Evolutionary conservation across 164 flowering plant genomes (phyloP), one percentile per base, ranked within the genome.

Genomic region (Tinospora cordifolia): DNA sequence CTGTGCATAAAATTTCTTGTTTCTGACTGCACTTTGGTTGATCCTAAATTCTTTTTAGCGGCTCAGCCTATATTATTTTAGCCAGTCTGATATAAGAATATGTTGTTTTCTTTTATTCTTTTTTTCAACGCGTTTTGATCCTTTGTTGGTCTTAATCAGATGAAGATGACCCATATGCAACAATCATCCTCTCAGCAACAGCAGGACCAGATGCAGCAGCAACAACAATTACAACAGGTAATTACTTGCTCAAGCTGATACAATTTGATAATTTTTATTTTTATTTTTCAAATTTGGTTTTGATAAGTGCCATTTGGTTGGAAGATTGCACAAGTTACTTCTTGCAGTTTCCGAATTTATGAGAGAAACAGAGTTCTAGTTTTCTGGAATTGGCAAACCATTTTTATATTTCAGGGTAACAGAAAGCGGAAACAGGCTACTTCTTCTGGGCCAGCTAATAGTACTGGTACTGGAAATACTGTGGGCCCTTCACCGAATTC

Each of bases 391-490:
- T 49, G 24, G 71, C 68, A 76, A 34, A 75, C 67, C 25, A 22
- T 73, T 65, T 54, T 30, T 54, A 51, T 66, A 67, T 72, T 49
- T 71, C 79, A 90, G 93, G 85, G 81, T 73, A 88, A 81, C 81
- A 81, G 89, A 75, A 91, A 90, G 80, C 85, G 93, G 75, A 90
- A 84, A 76, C 91, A 85, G 19, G 85, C 84, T 60, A 79, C 89
- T 71, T 87, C 95, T 69, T 90, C 97, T 74, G 93, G 97, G 68
- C 76, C 93, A 76, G 93, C 94, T 69, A 88, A 86, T 68, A 91
- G 94, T 76, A 86, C 90, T 39, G 93, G 95, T 40, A 90, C 92
- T 2, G 93, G 90, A 77, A 91, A 85, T 71, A 88, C 95, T 25
- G 83, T 79, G 30, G 89, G 95, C 62, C 92, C 88, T 77, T 87